Base-by-base conservation (phyloP, 1,284 basidiomycete species). In the Stygiomarasmius scandens region DNA sequence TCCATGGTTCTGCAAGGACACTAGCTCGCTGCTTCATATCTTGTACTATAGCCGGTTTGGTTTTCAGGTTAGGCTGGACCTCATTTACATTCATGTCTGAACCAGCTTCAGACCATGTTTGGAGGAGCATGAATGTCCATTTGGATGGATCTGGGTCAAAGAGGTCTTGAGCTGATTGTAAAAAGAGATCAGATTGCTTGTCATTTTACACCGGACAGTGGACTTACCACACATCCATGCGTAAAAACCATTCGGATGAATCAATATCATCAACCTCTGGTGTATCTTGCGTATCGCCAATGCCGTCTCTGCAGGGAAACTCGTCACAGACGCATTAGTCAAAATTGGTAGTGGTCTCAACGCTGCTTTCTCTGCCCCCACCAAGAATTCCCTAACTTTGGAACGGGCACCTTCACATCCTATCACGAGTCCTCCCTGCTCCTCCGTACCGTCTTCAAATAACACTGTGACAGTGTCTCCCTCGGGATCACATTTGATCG, bases 401-500 rank as follows among this genome's bases (percentile, higher is more conserved):
- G 54, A 56, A 10, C 49, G 47, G 10, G 54, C 46, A 50, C 54
- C 54, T 22, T 56, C 54, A n/a, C 29, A 29, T 16, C 54, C 54
- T 9, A 56, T 44, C 20, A 56, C 4, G 16, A 50, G 38, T 19
- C 23, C 27, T 10, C 54, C 54, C 25, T 27, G 16, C 16, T 49
- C 54, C 16, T 19, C 1, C 12, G 25, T 38, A 27, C 54, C 54
- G 43, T 56, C 47, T 20, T 36, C 36, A 24, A 56, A 56, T 9
- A 27, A 43, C 1, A 48, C 54, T 4, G 49, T 45, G 22, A 56
- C 54, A 36, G 3, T 16, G 14, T 24, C 24, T 32, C 29, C 47
- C 16, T 49, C 38, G 12, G 38, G n/a, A n/a, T n/a, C n/a, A n/a
- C n/a, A 38, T 11, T 49, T 34, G 12, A 56, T 23, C 12, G 25